Evolutionary conservation across 2,329 filamentous ascomycete species (phyloP).

Genomic region (Verticillium tricorpus): DNA sequence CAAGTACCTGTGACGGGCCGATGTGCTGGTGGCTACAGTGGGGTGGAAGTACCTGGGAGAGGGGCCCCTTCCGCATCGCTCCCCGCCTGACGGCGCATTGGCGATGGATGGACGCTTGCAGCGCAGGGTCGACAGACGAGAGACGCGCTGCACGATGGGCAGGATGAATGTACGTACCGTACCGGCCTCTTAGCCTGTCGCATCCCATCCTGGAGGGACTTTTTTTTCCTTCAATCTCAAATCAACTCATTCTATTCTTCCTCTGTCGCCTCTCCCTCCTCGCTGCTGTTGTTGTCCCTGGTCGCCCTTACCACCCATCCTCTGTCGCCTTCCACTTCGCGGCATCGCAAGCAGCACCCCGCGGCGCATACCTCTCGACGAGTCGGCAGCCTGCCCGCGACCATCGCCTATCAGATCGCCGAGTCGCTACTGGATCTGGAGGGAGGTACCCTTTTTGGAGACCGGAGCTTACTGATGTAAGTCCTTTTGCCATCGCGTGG

Average conservation of each 20-base stretch:
- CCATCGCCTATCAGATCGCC: neutral
- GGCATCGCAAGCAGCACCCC: neutral
- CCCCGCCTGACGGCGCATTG: neutral
- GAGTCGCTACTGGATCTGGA: neutral
- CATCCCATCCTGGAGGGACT: neutral
- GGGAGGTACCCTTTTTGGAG: neutral
- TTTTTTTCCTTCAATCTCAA: neutral
- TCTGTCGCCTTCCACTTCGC: neutral
- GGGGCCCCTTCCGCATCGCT: neutral
- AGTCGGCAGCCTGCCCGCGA: neutral
- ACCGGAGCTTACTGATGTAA: neutral
- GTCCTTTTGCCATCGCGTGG: neutral
- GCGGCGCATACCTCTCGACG: neutral
- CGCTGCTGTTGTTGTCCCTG: neutral
- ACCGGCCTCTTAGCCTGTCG: neutral
- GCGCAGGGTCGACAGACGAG: neutral
- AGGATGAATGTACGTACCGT: neutral
- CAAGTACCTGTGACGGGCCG: neutral
- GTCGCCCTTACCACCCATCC: neutral
- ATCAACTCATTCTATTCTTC: neutral
- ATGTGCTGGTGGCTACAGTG: neutral
- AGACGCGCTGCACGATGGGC: neutral
- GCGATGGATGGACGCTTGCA: neutral
- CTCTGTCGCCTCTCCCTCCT: neutral
- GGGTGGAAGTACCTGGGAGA: neutral